Percentiles rank a stretch among this genome's conserved stretches.
These are phyloP conservation scores for Myxozyma kluyveri DNA, from an alignment of 805 yeast species.

Conservation along the genomic window DNA sequence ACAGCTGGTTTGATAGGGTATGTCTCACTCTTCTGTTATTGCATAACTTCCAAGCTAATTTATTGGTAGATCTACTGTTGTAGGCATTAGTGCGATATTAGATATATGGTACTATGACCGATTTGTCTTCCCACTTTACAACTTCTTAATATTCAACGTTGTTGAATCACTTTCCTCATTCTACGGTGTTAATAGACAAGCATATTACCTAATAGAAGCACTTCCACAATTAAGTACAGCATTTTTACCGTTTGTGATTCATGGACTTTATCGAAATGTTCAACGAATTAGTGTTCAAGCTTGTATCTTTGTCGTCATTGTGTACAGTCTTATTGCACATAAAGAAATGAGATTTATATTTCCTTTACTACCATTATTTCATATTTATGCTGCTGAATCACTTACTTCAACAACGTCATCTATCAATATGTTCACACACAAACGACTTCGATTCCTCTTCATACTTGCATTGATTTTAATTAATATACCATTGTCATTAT, in stretches of 20 bases:
- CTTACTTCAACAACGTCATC: constrained; percentile 32
- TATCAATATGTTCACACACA: background rate
- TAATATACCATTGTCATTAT: constrained; percentile 47
- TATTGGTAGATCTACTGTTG: constrained; percentile 33
- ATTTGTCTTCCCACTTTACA: constrained; percentile 51
- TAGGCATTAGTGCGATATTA: constrained; percentile 43
- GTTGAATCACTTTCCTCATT: constrained; percentile 68
- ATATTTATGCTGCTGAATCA: constrained; percentile 47
- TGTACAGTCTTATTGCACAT: constrained; percentile 69
- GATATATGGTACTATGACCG: constrained; percentile 63
- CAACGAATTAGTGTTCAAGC: constrained; percentile 34
- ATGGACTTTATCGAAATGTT: constrained; percentile 41
- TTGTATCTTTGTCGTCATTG: constrained; percentile 46
- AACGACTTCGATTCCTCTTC: background rate
- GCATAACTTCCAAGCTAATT: background rate
- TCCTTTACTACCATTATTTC: constrained; percentile 74
- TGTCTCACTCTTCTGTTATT: background rate
- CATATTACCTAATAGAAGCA: constrained; percentile 80
- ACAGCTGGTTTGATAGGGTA: constrained; percentile 27
- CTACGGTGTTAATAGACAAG: constrained; percentile 82
- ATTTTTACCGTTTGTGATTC: constrained; percentile 59
- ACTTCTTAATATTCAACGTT: constrained; percentile 77
- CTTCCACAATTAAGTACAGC: constrained; percentile 72
- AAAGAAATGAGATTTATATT: constrained; percentile 90
- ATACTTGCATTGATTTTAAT: constrained; percentile 33